phyloP scores from a whole-genome alignment of 352 stramenopile species.

The Pythium plurisporium region DNA sequence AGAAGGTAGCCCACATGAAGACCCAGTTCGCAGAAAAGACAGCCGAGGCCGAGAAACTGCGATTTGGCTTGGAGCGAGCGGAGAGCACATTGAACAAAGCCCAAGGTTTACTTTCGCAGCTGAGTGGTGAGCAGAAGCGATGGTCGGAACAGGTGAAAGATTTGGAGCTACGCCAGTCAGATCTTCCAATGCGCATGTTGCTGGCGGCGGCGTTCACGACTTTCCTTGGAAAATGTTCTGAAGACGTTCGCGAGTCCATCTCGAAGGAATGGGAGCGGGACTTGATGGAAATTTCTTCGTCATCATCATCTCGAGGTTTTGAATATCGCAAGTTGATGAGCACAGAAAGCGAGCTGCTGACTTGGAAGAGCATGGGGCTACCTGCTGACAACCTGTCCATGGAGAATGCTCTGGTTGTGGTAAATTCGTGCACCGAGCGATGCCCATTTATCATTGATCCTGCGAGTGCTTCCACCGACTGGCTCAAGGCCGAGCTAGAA shows the following conservation, averaged over 20 bases:
- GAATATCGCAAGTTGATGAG: constrained; percentile 88
- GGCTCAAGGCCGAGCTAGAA: constrained; percentile 88
- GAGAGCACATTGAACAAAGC: constrained; percentile 91
- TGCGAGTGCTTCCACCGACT: constrained; percentile 80
- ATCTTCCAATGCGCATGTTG: constrained; percentile 89
- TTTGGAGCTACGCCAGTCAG: constrained; percentile 65
- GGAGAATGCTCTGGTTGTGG: constrained; percentile 92
- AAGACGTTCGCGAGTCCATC: constrained; percentile 78
- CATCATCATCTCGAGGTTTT: constrained; percentile 31
- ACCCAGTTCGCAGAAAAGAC: constrained; percentile 91
- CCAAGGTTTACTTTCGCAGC: constrained; percentile 84
- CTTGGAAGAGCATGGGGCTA: constrained; percentile 91
- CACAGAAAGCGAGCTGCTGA: constrained; percentile 90
- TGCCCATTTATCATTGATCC: constrained; percentile 96
- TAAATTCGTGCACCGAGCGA: constrained; percentile 59
- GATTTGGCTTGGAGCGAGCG: constrained; percentile 80
- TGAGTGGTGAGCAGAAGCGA: constrained; percentile 89
- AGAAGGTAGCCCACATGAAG: constrained; percentile 87
- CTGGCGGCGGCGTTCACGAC: constrained; percentile 91
- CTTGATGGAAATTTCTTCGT: constrained; percentile 39
- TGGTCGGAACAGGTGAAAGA: constrained; percentile 91
- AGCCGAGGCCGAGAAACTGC: constrained; percentile 89
- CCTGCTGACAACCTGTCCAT: constrained; percentile 91
- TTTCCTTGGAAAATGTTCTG: constrained; percentile 90
- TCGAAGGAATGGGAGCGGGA: constrained; percentile 79